A percentile compares a stretch with the other conserved stretches of the same genome.
phyloP scores from a whole-genome alignment of 176 grass and related monocot species.

The Poa pratensis region DNA sequence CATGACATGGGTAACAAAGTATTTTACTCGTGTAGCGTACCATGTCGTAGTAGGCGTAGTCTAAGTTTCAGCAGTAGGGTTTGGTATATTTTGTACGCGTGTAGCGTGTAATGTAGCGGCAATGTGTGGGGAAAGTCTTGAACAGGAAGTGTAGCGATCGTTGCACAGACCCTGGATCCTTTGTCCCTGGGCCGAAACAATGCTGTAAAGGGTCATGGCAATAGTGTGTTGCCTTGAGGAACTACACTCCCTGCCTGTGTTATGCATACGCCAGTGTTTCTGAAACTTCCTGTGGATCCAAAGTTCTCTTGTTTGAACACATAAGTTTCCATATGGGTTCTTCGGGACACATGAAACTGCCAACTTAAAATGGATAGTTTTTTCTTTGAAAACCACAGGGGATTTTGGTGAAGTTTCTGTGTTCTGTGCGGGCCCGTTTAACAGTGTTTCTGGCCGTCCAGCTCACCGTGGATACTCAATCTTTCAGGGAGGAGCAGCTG shows the following conservation, averaged over 20 bases:
- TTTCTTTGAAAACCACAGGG: not conserved
- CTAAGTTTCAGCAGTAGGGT: not conserved
- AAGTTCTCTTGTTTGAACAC: not conserved
- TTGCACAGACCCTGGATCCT: too few species aligned
- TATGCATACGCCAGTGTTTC: not conserved
- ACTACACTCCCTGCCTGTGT: not conserved
- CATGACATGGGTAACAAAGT: not conserved
- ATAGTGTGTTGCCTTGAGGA: not conserved
- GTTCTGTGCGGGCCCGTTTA: not conserved
- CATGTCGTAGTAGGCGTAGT: constrained; percentile 30
- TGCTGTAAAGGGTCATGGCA: not conserved
- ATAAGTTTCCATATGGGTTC: not conserved
- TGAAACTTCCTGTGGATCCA: not conserved
- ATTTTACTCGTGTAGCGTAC: not conserved
- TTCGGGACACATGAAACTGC: not conserved
- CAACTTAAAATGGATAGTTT: not conserved
- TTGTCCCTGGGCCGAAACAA: not conserved
- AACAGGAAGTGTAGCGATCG: not conserved
- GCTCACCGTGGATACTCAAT: not conserved
- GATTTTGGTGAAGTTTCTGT: not conserved
- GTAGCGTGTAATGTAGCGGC: constrained; percentile 20
- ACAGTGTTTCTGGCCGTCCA: not conserved
- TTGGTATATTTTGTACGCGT: constrained; percentile 24
- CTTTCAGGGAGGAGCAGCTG: too few species aligned
- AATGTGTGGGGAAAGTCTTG: not conserved